Evolutionary conservation across 2,329 filamentous ascomycete species (phyloP).

Genomic region (Colletotrichum sp.): DNA sequence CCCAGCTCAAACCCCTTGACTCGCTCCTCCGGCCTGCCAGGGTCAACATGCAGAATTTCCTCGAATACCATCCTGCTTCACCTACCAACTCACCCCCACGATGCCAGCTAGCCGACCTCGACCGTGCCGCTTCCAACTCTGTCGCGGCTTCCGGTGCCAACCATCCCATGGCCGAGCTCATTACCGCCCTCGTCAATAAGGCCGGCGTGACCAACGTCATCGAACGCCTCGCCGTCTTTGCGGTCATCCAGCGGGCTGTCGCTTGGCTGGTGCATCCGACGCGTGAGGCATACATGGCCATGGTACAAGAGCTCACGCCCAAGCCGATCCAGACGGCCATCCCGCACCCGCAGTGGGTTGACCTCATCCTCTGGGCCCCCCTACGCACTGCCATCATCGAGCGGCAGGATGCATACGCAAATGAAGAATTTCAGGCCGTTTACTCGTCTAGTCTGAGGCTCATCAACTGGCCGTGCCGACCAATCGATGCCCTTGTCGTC

Average conservation of each 20-base stretch:
- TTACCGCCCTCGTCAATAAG: constrained; percentile 32
- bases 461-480: constrained; percentile 36
- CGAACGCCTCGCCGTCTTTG: constrained; percentile 36
- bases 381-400: constrained; percentile 39
- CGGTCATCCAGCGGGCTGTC: constrained; percentile 33
- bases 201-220: constrained; percentile 30
- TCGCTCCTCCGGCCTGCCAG: constrained; percentile 35
- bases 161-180: constrained; percentile 34
- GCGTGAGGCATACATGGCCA: constrained; percentile 29
- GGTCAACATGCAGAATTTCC: constrained; percentile 36
- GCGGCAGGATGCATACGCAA: constrained; percentile 39
- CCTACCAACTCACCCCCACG: constrained; percentile 8
- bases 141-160: background rate
- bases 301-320: constrained; percentile 27
- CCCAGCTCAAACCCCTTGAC: constrained; percentile 28
- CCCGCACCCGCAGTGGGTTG: constrained; percentile 35
- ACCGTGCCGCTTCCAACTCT: constrained; percentile 16
- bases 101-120: constrained; percentile 17
- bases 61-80: constrained; percentile 30
- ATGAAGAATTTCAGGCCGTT: constrained; percentile 37
- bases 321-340: constrained; percentile 30
- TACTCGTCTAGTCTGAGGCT: constrained; percentile 37
- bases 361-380: constrained; percentile 34
- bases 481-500: constrained; percentile 26
- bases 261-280: constrained; percentile 35